Conservation (phyloP, 2,329 filamentous ascomycete genomes). For the Samsoniella hepiali region DNA sequence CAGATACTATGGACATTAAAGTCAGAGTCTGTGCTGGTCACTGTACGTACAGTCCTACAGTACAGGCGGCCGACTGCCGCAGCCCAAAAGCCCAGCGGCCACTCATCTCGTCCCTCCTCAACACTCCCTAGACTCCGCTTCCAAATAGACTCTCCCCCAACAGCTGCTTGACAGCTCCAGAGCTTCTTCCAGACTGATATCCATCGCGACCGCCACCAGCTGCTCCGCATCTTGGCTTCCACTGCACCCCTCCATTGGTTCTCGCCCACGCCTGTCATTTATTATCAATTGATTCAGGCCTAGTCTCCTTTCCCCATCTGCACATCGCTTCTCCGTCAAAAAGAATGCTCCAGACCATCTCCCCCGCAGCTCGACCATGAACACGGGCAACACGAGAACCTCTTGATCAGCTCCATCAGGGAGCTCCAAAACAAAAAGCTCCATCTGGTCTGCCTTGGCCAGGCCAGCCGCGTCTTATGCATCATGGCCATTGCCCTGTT, state of each 20-base stretch:
- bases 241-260: not conserved
- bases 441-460: slow-evolving; percentile 1
- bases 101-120: slow-evolving; percentile 4
- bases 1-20: no score
- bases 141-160: not conserved
- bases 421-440: not conserved
- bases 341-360: not conserved
- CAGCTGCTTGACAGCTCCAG: not conserved
- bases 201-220: not conserved
- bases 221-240: slow-evolving; percentile 14
- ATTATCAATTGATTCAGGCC: slow-evolving; percentile 9
- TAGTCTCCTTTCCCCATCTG: slow-evolving; percentile 3
- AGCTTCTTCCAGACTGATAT: not conserved
- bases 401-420: not conserved
- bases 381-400: not conserved
- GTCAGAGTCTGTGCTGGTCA: not conserved
- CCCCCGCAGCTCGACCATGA: not conserved
- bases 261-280: not conserved
- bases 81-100: not conserved
- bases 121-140: not conserved
- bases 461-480: not conserved
- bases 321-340: not conserved
- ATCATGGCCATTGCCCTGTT: not conserved
- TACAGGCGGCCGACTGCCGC: not conserved
- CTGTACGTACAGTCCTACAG: not conserved